Conservation (phyloP, 768 basidiomycete species). For the Panaeolus papilionaceus region DNA sequence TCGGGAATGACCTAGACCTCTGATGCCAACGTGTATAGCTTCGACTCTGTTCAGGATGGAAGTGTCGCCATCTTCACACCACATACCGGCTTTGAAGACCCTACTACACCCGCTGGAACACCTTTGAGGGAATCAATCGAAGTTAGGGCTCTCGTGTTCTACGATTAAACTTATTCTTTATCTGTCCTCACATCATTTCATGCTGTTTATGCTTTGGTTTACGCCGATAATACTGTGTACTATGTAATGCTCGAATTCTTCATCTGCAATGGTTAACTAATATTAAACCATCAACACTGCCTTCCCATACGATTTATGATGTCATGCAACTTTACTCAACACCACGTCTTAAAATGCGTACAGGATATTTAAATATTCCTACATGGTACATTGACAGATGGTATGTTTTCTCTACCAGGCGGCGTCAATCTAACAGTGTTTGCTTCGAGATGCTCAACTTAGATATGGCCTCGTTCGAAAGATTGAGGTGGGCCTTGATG, state of each 20-base stretch:
- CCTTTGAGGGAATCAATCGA: constrained; percentile 66
- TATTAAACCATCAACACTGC: too few relatives aligned
- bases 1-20: neutral
- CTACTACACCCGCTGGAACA: constrained; percentile 53
- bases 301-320: too few relatives aligned
- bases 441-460: constrained; percentile 58
- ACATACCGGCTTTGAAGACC: constrained; percentile 68
- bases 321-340: neutral
- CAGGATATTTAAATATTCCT: neutral
- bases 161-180: constrained; percentile 40
- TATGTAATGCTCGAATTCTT: neutral
- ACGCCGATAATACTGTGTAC: neutral
- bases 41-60: constrained; percentile 45
- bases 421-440: constrained; percentile 41
- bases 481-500: constrained; percentile 65
- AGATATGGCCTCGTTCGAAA: constrained; percentile 57
- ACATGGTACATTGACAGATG: too few relatives aligned
- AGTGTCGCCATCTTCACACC: constrained; percentile 62
- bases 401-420: too few relatives aligned
- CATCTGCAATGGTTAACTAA: too few relatives aligned
- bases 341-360: neutral
- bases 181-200: neutral
- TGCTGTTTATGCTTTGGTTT: neutral
- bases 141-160: constrained; percentile 67
- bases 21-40: constrained; percentile 23